Evolutionary conservation across 139 green algal species (phyloP).

Genomic region (Helicosporidium sp.): DNA sequence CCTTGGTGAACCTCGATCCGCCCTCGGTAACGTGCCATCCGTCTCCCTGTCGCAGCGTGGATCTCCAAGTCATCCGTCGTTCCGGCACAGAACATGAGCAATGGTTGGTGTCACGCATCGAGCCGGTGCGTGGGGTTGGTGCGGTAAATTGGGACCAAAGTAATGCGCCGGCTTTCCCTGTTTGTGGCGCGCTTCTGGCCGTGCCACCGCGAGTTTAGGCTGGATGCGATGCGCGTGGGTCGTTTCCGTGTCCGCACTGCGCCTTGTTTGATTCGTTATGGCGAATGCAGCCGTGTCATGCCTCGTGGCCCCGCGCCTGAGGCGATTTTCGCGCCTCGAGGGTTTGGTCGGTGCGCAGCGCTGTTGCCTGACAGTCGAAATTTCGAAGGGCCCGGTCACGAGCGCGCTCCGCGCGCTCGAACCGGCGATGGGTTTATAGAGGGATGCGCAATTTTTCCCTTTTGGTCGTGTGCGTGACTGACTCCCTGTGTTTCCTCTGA

Average conservation of each 20-base stretch:
- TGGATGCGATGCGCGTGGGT: too few relatives aligned
- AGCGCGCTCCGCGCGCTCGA: too few relatives aligned
- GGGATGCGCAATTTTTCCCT: neutral
- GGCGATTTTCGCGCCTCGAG: neutral
- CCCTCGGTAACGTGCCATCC: neutral
- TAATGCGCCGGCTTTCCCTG: too few relatives aligned
- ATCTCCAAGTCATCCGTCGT: constrained; percentile 36
- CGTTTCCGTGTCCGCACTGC: too few relatives aligned
- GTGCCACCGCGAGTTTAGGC: too few relatives aligned
- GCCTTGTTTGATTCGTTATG: neutral
- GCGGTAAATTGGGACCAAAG: too few relatives aligned
- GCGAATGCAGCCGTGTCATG: neutral
- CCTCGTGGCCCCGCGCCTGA: too few relatives aligned
- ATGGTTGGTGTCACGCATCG: constrained; percentile 18
- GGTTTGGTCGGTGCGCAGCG: neutral
- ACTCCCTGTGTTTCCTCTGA: neutral
- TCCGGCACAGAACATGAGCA: constrained; percentile 29
- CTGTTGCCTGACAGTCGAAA: neutral
- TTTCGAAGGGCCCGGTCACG: too few relatives aligned
- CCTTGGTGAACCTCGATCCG: too few relatives aligned
- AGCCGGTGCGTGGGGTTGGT: constrained; percentile 17
- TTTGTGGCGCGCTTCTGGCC: too few relatives aligned
- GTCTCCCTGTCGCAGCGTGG: neutral
- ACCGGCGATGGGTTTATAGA: too few relatives aligned
- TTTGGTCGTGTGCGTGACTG: neutral